Base-by-base conservation (phyloP, 202 grass and related monocot genomes). In the Setaria viridis region DNA sequence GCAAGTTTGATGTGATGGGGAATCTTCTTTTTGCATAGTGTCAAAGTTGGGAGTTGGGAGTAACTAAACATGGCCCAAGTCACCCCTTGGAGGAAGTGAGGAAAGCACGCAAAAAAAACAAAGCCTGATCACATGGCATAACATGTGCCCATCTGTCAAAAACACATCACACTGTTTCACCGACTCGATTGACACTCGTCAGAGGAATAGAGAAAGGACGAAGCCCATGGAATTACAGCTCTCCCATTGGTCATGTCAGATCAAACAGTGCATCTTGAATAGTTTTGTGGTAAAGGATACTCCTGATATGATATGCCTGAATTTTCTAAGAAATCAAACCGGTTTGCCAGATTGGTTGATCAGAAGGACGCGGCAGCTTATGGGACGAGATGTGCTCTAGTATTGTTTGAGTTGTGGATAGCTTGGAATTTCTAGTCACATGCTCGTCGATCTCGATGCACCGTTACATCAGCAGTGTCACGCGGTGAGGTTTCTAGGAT, bases 381-480 rank as follows among this genome's bases (percentile, higher is more conserved):
- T 25, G 11, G 12, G 42, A 79, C 67, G 79, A 74, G 39, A 72
- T 79, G 48, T 12, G 9, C 7, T 21, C 6, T 50, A 50, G 6
- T 50, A 62, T 47, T 45, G 8, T 30, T 66, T 16, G 71, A 4
- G 53, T 47, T 68, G 17, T 57, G 85, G 89, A 91, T 91, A 87
- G 1, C 34, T 84, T 49, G 67, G 85, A 71, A 87, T 84, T 82
- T 83, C 16, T 15, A 19, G 55, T 48, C 89, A 87, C 85, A 71
- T 84, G 80, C 45, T 84, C 62, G 21, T 70, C 80, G 81, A 87
- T 91, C 85, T 87, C 81, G 85, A 87, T 91, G 81, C 62, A 65
- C 62, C 37, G 0, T 64, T 60, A 51, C 84, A 59, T 87, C 80
- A 90, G 41, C 88, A n/a, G 11, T 4, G 68, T 20, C 35, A 19